Percentiles rank a stretch among this genome's conserved stretches.
These are phyloP conservation scores for Gossypium rotundifolium DNA, from an alignment of 345 rosid species.

Conservation along the genomic window DNA sequence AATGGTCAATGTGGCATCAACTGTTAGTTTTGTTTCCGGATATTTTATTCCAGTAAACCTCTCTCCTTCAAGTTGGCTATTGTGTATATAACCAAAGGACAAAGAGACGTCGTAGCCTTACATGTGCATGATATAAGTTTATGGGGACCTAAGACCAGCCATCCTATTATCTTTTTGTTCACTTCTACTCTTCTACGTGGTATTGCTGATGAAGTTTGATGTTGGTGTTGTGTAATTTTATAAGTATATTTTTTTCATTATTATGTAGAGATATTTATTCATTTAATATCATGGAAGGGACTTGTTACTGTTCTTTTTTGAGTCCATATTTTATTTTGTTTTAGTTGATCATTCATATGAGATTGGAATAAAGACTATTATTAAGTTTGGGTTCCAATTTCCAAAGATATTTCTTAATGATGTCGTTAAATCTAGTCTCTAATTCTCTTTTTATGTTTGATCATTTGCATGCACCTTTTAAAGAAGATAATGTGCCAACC, in stretches of 20 bases:
- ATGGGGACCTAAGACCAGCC: not conserved
- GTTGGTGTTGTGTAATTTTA: not conserved
- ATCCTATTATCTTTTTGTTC: not conserved
- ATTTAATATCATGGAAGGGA: not conserved
- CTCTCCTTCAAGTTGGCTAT: constrained; percentile 5
- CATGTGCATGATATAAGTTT: not conserved
- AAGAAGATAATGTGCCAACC: not conserved
- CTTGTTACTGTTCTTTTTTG: not conserved
- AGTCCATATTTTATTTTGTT: not conserved
- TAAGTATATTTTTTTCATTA: not conserved
- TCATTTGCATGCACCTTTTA: not conserved
- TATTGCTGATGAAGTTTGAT: not conserved
- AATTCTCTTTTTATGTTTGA: too few species aligned
- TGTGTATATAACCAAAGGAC: constrained; percentile 24
- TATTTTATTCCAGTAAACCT: not conserved
- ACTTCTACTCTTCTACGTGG: not conserved
- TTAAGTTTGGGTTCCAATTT: not conserved
- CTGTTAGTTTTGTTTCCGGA: constrained; percentile 21
- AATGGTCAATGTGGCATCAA: constrained; percentile 73
- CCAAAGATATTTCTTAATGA: not conserved
- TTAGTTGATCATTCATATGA: not conserved
- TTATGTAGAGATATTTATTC: not conserved
- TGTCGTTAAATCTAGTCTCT: not conserved
- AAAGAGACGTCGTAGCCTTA: not conserved
- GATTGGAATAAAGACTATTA: too few species aligned